These are phyloP conservation scores for Eustoma russellianum DNA, from an alignment of 257 asterid species.

Conservation along the genomic window DNA sequence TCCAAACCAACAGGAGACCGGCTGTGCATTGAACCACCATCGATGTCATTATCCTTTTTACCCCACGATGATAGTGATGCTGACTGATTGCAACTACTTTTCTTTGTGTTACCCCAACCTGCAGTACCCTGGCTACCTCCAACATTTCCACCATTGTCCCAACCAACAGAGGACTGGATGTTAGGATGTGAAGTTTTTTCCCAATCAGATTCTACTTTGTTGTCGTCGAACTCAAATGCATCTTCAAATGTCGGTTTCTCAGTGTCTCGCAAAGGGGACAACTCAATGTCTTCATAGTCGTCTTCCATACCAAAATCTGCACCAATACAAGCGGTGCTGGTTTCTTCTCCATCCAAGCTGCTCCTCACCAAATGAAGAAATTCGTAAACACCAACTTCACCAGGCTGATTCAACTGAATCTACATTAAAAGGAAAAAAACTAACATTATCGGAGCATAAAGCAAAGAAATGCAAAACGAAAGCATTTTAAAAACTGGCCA, in stretches of 20 bases:
- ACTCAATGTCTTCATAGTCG: constrained; percentile 38
- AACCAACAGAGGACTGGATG: constrained; percentile 15
- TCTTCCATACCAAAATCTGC: constrained; percentile 59
- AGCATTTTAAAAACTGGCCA: too few species aligned
- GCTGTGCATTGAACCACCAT: not conserved
- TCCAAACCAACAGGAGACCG: not conserved
- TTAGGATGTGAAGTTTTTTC: constrained; percentile 15
- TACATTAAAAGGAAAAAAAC: constrained; percentile 7
- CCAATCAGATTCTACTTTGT: constrained; percentile 23
- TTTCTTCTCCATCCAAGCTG: constrained; percentile 39
- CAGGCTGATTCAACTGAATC: constrained; percentile 51
- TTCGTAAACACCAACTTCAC: constrained; percentile 62
- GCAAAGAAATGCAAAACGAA: too few species aligned
- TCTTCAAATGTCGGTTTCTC: constrained; percentile 78
- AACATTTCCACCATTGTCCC: constrained; percentile 14
- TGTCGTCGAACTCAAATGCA: constrained; percentile 30
- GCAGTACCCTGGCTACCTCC: constrained; percentile 7
- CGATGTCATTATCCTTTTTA: constrained; percentile 3
- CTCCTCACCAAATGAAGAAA: constrained; percentile 74
- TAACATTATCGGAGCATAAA: too few species aligned
- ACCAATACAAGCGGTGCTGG: constrained; percentile 66
- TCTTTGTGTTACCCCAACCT: constrained; percentile 15
- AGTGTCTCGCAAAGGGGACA: constrained; percentile 69
- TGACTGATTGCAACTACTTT: constrained; percentile 7
- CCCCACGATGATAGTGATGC: constrained; percentile 19